phyloP scores from a whole-genome alignment of 2,329 filamentous ascomycete species.

The Ciborinia camelliae region DNA sequence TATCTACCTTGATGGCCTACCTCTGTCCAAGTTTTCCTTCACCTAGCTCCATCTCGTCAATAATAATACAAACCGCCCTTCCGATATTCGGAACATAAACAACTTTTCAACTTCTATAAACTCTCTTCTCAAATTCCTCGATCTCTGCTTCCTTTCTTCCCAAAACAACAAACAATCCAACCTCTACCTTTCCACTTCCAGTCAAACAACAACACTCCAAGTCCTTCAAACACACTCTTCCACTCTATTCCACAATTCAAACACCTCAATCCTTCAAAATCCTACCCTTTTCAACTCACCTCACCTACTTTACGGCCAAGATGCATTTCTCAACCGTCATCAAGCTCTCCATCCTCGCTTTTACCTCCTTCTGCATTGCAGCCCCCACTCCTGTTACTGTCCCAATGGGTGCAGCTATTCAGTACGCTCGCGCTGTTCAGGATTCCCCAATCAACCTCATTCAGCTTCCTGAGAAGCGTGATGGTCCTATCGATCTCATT shows the following conservation, averaged over 20 bases:
- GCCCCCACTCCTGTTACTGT: neutral
- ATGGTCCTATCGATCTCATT: neutral
- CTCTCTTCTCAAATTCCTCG: neutral
- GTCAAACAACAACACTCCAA: neutral
- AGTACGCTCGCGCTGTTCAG: neutral
- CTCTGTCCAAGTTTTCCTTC: neutral
- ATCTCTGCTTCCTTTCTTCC: neutral
- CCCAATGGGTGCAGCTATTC: neutral
- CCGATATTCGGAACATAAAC: neutral
- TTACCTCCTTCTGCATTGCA: neutral
- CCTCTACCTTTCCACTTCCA: no score
- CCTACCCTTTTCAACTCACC: neutral
- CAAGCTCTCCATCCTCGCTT: neutral
- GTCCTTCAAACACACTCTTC: neutral
- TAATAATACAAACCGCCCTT: no score
- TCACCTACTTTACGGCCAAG: neutral
- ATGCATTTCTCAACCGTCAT: conserved; percentile 1
- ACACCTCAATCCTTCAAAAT: neutral
- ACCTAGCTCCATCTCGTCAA: neutral
- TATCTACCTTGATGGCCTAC: neutral
- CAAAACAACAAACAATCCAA: neutral
- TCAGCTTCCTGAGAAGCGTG: neutral
- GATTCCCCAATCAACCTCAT: neutral
- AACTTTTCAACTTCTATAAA: neutral
- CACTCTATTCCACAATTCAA: neutral